Evolutionary conservation across 2,329 filamentous ascomycete genomes (phyloP).

Genomic region (Sarocladium oryzae): DNA sequence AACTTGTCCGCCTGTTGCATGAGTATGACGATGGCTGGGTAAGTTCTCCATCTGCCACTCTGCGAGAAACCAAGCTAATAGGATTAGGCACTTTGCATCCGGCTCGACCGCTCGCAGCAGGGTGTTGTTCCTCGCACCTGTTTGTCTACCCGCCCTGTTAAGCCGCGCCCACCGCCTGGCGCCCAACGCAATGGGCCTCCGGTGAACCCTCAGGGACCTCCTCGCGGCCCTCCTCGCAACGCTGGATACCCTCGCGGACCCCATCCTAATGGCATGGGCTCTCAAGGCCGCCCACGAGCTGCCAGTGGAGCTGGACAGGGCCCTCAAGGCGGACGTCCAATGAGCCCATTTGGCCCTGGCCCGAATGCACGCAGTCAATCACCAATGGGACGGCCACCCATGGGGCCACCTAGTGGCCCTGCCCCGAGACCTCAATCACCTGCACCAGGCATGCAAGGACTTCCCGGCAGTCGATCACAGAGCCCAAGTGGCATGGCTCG

Average conservation of each 20-base stretch:
- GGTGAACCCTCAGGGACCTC: constrained; percentile 33
- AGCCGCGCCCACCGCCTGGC: constrained; percentile 60
- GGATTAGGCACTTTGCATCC: constrained; percentile 75
- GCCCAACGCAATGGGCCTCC: constrained; percentile 46
- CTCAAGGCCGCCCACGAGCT: constrained; percentile 15
- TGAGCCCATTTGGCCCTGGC: constrained; percentile 17
- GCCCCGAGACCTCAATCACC: constrained; percentile 1
- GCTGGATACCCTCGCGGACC: constrained; percentile 14
- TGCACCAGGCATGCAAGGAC: constrained; percentile 14
- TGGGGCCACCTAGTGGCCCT: constrained; percentile 10
- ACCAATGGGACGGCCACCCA: constrained; percentile 26
- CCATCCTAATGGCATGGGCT: constrained; percentile 16
- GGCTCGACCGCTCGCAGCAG: constrained; percentile 83
- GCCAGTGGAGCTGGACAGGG: constrained; percentile 29
- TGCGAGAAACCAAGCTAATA: constrained; percentile 21
- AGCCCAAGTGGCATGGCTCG: constrained; percentile 36
- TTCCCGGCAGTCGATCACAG: constrained; percentile 27
- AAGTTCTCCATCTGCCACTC: constrained; percentile 33
- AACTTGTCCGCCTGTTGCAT: constrained; percentile 82
- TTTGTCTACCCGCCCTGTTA: constrained; percentile 84
- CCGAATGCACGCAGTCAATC: constrained; percentile 17
- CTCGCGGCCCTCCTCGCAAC: constrained; percentile 11
- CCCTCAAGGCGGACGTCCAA: constrained; percentile 34
- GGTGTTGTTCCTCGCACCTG: constrained; percentile 93
- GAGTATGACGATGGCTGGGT: constrained; percentile 99